Conservation (phyloP, 805 yeast genomes). For the Ogataea salicorniae region DNA sequence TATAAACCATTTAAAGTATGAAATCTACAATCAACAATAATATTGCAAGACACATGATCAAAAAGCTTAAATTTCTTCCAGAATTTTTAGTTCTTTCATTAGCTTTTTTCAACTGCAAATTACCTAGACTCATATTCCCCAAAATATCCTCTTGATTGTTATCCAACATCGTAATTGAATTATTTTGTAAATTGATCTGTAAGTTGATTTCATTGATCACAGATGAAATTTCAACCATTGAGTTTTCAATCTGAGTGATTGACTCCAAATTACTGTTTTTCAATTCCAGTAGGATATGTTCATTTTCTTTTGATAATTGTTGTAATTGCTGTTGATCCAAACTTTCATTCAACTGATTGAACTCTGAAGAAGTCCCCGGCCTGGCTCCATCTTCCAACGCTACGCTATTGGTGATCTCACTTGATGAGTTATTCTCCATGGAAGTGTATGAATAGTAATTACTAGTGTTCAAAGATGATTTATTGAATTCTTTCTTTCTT, state of each 20-base stretch:
- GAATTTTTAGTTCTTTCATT: constrained; percentile 58
- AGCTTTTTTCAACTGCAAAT: constrained; percentile 63
- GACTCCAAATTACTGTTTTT: constrained; percentile 58
- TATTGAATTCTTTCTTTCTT: constrained; percentile 35
- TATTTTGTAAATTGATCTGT: constrained; percentile 69
- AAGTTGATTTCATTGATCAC: constrained; percentile 69
- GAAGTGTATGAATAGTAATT: constrained; percentile 10
- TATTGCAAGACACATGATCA: constrained; percentile 52
- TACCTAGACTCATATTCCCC: constrained; percentile 64
- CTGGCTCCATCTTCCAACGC: constrained; percentile 28
- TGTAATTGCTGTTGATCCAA: constrained; percentile 50
- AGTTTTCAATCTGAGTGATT: constrained; percentile 53
- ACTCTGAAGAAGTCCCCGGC: constrained; percentile 30
- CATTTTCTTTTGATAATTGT: constrained; percentile 54
- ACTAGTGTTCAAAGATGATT: constrained; percentile 25
- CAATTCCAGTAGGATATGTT: constrained; percentile 42
- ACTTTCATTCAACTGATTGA: constrained; percentile 28
- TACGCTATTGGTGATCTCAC: constrained; percentile 11
- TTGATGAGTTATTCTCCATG: constrained; percentile 22
- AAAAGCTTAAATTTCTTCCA: constrained; percentile 49
- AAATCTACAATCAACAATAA: constrained; percentile 52
- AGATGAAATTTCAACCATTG: constrained; percentile 68
- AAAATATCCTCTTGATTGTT: constrained; percentile 66
- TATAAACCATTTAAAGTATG: constrained; percentile 24
- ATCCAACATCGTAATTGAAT: constrained; percentile 55